phyloP scores from a whole-genome alignment of 2,329 filamentous ascomycete species.

The Hymenoscyphus scutula region DNA sequence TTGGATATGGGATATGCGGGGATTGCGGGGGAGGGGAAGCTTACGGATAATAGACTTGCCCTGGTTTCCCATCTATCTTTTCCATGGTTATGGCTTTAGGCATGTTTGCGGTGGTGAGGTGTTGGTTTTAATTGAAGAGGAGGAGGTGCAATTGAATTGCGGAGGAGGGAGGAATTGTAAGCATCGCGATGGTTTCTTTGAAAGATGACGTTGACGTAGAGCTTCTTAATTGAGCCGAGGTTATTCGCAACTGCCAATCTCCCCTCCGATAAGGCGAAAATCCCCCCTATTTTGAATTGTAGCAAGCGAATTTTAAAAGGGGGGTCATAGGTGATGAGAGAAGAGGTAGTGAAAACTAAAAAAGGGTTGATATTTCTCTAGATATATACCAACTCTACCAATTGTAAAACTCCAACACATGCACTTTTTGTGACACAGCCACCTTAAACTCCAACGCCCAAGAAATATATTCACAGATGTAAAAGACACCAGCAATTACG shows the following conservation, averaged over 20 bases:
- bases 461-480: not conserved
- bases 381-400: not conserved
- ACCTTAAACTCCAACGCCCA: not conserved
- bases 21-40: slow-evolving; percentile 26
- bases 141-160: not conserved
- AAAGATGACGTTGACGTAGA: not conserved
- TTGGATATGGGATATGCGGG: too few relatives aligned
- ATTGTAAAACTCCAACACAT: not conserved
- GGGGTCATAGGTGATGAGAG: too few relatives aligned
- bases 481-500: not conserved
- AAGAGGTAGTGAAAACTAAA: too few relatives aligned
- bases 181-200: not conserved
- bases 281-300: too few relatives aligned
- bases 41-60: slow-evolving; percentile 80
- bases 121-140: not conserved
- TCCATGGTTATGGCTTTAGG: slow-evolving; percentile 43
- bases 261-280: too few relatives aligned
- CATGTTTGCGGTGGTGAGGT: slow-evolving; percentile 47
- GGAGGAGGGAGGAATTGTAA: not conserved
- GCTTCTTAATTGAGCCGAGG: slow-evolving; percentile 4
- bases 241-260: slow-evolving; percentile 1
- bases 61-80: slow-evolving; percentile 76
- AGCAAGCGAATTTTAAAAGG: too few relatives aligned
- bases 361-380: too few relatives aligned
- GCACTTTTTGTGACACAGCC: not conserved